Percentiles rank a stretch among this genome's conserved stretches.
These are phyloP conservation scores for Leishmania braziliensis DNA, from an alignment of 208 protist genomes.

Conservation along the genomic window DNA sequence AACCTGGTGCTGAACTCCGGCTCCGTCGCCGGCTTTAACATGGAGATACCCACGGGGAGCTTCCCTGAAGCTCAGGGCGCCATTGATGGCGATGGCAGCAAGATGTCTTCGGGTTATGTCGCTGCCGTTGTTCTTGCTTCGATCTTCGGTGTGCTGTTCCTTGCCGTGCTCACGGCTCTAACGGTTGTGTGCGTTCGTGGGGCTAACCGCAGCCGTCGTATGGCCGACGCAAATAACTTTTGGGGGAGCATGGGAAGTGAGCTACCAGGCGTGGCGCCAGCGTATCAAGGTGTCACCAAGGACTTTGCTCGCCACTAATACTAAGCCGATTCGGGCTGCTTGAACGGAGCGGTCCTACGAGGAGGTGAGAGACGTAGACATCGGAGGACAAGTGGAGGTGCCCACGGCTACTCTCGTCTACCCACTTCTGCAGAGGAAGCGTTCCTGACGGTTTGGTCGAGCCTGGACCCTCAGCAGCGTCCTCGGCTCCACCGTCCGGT, in stretches of 20 bases:
- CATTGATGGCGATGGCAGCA: background rate
- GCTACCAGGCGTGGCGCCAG: background rate
- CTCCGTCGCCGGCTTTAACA: background rate
- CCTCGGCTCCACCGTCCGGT: background rate
- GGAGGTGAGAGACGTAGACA: background rate
- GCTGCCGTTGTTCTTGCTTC: background rate
- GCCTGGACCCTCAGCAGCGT: background rate
- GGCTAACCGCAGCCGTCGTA: no score
- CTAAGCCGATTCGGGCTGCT: background rate
- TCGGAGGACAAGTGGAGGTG: background rate
- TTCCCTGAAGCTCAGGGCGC: background rate
- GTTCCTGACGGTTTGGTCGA: background rate
- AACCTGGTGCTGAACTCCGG: conserved; percentile 17
- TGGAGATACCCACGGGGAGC: conserved; percentile 1
- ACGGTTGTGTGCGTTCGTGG: background rate
- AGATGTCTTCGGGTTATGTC: background rate
- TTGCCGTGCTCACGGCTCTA: background rate
- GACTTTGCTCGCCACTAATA: background rate
- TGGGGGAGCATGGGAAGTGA: background rate
- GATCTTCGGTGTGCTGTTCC: conserved; percentile 1
- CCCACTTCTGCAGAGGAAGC: background rate
- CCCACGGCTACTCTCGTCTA: background rate
- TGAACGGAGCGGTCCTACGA: background rate
- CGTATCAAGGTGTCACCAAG: background rate
- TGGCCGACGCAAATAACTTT: background rate